These are phyloP conservation scores for Pseudozyma thailandica DNA, from an alignment of 1,284 basidiomycete species.

Conservation along the genomic window DNA sequence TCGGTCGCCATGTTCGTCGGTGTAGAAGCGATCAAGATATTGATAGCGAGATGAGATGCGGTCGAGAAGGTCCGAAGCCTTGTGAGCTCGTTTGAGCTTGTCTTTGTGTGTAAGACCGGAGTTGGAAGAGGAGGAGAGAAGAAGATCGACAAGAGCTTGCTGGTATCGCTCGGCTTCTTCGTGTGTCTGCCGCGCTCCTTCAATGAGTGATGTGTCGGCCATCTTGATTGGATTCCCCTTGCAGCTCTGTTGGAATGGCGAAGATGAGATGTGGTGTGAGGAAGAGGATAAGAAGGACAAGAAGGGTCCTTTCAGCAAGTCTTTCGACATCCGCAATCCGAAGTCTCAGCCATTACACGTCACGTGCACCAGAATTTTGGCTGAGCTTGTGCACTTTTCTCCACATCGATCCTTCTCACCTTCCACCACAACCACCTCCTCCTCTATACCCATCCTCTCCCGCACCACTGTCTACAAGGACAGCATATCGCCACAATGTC, in stretches of 20 bases:
- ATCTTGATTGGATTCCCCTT: slow-evolving; percentile 41
- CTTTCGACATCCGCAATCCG: slow-evolving; percentile 24
- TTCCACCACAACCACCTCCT: slow-evolving; percentile 7
- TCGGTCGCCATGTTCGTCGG: slow-evolving; percentile 69
- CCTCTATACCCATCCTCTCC: not conserved
- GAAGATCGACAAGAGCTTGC: slow-evolving; percentile 71
- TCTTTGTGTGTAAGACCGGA: slow-evolving; percentile 68
- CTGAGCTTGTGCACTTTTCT: not conserved
- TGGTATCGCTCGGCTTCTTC: slow-evolving; percentile 93
- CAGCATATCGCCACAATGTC: slow-evolving; percentile 30
- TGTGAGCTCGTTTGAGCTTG: slow-evolving; percentile 82
- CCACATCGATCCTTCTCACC: slow-evolving; percentile 3
- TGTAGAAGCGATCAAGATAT: slow-evolving; percentile 64
- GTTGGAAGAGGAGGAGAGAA: slow-evolving; percentile 67
- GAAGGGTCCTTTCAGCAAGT: not conserved
- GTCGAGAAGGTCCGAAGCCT: slow-evolving; percentile 84
- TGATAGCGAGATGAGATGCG: slow-evolving; percentile 77
- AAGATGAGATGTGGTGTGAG: not conserved
- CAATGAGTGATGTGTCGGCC: slow-evolving; percentile 80
- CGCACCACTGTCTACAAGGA: not conserved
- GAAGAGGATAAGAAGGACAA: not conserved
- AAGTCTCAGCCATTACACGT: not conserved
- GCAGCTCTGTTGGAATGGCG: not conserved
- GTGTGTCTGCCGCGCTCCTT: slow-evolving; percentile 90
- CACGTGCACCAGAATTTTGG: slow-evolving; percentile 24